Base-by-base conservation (phyloP, 2,329 filamentous ascomycete species). In the Thelonectria rubi region DNA sequence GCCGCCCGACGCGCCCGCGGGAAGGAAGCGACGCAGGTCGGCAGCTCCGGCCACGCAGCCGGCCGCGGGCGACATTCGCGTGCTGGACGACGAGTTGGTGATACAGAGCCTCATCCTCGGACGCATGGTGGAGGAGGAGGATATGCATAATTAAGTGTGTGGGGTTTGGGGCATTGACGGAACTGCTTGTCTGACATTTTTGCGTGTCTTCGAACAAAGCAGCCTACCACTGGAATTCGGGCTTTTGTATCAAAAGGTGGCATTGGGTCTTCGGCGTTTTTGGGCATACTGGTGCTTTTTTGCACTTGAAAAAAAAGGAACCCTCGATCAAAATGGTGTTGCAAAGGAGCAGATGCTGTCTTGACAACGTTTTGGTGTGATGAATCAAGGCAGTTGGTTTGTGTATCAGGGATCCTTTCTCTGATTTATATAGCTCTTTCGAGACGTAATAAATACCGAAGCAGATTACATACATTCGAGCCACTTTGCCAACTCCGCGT, bases 101-200 rank as follows among this genome's bases (percentile, higher is more conserved):
- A 89, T 97, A 57, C 94, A 99, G 81, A 97, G 93, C 75, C 80
- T 98, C 61, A 97, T 99, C 65, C 76, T 97, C 52, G 94, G 94
- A 1, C 86, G 88, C 63, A 78, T 97, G 68, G 86, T 93, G 54
- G 89, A 92, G 64, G 85, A 87, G 51, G 82, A 79, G 12, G 84
- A 87, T 67, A 71, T 76, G 69, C 60, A 69, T 60, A 60, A 34
- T 43, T 69, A 64, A 47, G 7, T 34, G 34, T 15, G 7, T 37
- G 34, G 34, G 5, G 14, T 37, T 37, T 30, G 26, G 26, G 69
- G 69, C 59, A 67, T 67, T 71, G 34, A 37, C 20, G 30, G 50
- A 50, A 49, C 32, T n/a, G 63, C 66, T 48, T 57, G 37, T 54
- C 65, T 45, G 42, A 43, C 34, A 58, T 63, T 39, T 62, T 57